Conservation (phyloP, 768 basidiomycete species). For the Termitomyces sp. region DNA sequence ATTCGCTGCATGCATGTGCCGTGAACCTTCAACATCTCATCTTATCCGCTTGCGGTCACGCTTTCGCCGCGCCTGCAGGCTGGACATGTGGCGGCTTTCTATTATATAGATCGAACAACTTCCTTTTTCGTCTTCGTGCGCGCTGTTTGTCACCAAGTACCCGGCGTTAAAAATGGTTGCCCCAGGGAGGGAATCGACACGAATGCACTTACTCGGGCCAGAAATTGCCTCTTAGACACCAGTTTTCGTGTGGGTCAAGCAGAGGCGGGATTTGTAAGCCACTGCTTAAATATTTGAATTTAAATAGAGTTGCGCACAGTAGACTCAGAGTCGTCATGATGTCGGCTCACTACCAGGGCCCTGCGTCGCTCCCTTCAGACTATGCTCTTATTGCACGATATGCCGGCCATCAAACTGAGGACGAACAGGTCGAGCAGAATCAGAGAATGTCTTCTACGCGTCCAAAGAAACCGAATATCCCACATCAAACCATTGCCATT, state of each 20-base stretch:
- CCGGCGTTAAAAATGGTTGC: background rate
- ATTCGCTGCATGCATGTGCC: background rate
- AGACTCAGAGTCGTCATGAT: background rate
- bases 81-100: background rate
- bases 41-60: background rate
- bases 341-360: conserved; percentile 51
- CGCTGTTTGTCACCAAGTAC: background rate
- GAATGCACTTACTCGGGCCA: background rate
- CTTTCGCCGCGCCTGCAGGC: background rate
- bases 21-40: background rate
- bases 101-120: background rate
- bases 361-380: conserved; percentile 64
- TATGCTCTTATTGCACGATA: conserved; percentile 60
- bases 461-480: conserved; percentile 14
- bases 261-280: background rate
- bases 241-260: background rate
- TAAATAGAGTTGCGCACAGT: conserved; percentile 3
- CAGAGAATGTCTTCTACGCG: conserved; percentile 2
- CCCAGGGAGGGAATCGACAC: background rate
- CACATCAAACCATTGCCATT: conserved; percentile 11
- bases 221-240: background rate
- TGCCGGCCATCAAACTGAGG: conserved; percentile 30
- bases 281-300: background rate
- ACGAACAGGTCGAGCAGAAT: conserved; percentile 6
- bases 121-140: background rate